Conservation (phyloP, 169 alveolate species). For the Eimeria sp. region DNA sequence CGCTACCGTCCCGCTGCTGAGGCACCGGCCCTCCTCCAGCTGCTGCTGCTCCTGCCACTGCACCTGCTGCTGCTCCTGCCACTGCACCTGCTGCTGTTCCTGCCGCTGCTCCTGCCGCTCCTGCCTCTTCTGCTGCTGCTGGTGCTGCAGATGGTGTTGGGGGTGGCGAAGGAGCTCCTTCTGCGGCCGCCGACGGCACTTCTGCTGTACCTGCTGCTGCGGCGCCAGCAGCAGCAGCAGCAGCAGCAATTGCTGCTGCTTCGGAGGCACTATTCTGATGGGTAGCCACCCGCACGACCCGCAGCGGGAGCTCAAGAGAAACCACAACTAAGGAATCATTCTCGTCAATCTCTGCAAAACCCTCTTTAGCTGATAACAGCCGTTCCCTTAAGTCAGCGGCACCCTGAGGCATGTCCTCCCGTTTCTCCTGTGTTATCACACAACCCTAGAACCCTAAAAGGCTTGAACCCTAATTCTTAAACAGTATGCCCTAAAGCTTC, state of each 20-base stretch:
- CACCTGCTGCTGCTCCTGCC: not conserved
- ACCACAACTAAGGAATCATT: conserved; percentile 61
- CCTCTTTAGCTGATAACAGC: conserved; percentile 47
- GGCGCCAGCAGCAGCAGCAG: conserved; percentile 12
- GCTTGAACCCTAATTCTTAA: not conserved
- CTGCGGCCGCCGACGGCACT: not conserved
- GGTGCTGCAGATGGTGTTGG: not conserved
- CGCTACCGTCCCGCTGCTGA: conserved; percentile 58
- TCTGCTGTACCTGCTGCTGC: not conserved
- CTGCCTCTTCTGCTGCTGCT: no score
- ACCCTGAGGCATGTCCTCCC: not conserved
- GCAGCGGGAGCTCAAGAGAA: conserved; percentile 62
- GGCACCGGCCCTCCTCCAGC: conserved; percentile 15
- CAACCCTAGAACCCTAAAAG: not conserved
- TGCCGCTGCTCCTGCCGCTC: not conserved
- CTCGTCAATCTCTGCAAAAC: conserved; percentile 10
- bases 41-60: conserved; percentile 32
- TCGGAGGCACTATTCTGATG: not conserved
- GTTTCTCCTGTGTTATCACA: not conserved
- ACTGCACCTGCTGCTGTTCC: not conserved
- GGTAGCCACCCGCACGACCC: conserved; percentile 14
- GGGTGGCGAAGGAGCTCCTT: not conserved
- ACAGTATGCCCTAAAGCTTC: not conserved
- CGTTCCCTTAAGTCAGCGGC: conserved; percentile 43
- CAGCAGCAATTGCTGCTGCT: not conserved